Evolutionary conservation across 306 rosid species (phyloP), one percentile per base, ranked within the genome.

Genomic region (Vicia faba): DNA sequence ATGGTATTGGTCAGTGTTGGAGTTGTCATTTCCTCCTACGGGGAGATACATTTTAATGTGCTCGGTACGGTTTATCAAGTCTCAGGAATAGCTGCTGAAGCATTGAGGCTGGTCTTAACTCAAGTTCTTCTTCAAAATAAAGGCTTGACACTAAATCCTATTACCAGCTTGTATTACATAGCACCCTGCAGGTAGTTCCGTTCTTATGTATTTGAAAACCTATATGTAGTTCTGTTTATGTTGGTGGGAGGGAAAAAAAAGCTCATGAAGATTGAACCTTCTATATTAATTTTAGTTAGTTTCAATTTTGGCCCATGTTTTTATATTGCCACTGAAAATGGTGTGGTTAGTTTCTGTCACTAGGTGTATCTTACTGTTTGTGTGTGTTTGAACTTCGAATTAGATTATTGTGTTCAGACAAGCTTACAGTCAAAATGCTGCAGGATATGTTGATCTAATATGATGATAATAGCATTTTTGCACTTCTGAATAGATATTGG

Each of bases 1-100:
- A 88, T 88, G 99, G 70, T 91, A 86, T 88, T 95, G 87, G 89
- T 95, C 91, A 95, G 99, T 83, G 91, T 95, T 75, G 99, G 99
- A 81, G 99, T 95, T 78, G 96, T 88, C 73, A 73, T 95, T 82
- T 91, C 99, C 84, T 95, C 99, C 18, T 95, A 95, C 23, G 99
- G 99, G 76, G 97, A 95, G 80, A 95, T 95, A 74, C 88, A 95
- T 83, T 95, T 95, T 82, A 95, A 95, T 79, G 86, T 91, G 70
- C 53, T 95, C 29, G 99, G 99, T 78, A 91, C 97, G 75, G 73
- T 87, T 78, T 95, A 88, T 88, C 99, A 95, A 87, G 91, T 95
- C 50, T 83, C 91, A 0, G 99, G 99, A 73, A 95, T 95, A 86
- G 63, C 89, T 78, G 99, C 97, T 66, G 99, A 95, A 81, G 95